These are phyloP conservation scores for Chalara sp. DNA, from an alignment of 2,329 filamentous ascomycete species.

Conservation along the genomic window DNA sequence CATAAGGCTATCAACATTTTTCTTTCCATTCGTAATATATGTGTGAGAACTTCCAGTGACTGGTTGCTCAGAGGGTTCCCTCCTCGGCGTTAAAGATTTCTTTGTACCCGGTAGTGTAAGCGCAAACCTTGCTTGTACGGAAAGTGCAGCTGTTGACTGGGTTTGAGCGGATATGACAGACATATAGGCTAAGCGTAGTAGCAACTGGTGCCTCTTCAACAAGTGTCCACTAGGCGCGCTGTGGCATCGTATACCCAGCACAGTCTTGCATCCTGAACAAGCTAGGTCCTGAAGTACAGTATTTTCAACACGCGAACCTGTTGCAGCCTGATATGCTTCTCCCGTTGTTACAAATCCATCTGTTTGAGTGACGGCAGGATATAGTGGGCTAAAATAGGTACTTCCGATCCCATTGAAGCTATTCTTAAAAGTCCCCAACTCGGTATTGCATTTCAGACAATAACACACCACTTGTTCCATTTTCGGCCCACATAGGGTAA, in stretches of 20 bases:
- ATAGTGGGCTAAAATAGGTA: conserved; percentile 22
- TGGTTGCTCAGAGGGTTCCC: conserved; percentile 11
- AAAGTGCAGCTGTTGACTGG: conserved; percentile 1
- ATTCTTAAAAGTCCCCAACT: conserved; percentile 23
- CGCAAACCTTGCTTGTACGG: not conserved
- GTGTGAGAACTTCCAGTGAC: not conserved
- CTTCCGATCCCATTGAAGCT: conserved; percentile 26
- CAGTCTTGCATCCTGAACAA: conserved; percentile 18
- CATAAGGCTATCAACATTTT: not conserved
- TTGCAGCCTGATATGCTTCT: conserved; percentile 14
- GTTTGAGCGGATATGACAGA: conserved; percentile 9
- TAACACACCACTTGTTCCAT: conserved; percentile 21
- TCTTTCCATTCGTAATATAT: not conserved
- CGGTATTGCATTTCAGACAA: conserved; percentile 21
- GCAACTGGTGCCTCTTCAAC: conserved; percentile 18
- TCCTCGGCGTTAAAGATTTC: not conserved
- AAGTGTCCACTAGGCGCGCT: conserved; percentile 23
- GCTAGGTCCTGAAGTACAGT: conserved; percentile 25
- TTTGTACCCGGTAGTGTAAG: conserved; percentile 1
- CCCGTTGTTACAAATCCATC: conserved; percentile 20
- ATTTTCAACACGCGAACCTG: conserved; percentile 18
- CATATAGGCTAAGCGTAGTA: conserved; percentile 13
- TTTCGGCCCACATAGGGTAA: not conserved
- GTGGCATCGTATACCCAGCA: conserved; percentile 24
- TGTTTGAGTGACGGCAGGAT: conserved; percentile 11